phyloP scores from a whole-genome alignment of 768 basidiomycete genomes.

The Erythrobasidium yunnanense region DNA sequence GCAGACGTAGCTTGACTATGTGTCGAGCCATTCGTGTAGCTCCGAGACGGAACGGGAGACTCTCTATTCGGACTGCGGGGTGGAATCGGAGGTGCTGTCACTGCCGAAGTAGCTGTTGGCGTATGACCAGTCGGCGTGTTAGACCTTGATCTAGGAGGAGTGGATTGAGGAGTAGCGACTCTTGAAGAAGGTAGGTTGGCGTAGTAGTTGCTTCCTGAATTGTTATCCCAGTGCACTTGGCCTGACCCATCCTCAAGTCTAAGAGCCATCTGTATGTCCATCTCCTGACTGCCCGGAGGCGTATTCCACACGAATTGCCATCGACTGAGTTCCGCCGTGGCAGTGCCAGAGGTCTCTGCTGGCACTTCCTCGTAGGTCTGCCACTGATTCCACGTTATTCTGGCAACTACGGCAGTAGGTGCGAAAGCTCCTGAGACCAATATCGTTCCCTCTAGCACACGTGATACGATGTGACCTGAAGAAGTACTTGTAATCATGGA shows the following conservation, averaged over 20 bases:
- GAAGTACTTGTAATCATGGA: neutral
- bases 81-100: neutral
- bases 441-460: conserved; percentile 4
- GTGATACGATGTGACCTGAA: conserved; percentile 10
- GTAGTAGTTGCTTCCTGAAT: neutral
- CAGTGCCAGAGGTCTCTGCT: neutral
- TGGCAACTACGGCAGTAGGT: neutral
- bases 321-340: neutral
- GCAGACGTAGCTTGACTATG: too few relatives aligned
- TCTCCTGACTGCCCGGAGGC: conserved; percentile 8
- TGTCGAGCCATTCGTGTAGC: too few relatives aligned
- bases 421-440: neutral
- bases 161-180: neutral
- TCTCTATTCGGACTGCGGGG: neutral
- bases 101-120: too few relatives aligned
- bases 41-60: too few relatives aligned
- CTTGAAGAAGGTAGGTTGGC: neutral
- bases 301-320: conserved; percentile 4
- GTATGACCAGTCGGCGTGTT: neutral
- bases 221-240: conserved; percentile 25
- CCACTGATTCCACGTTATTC: conserved; percentile 21
- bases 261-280: conserved; percentile 12
- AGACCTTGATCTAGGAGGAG: neutral
- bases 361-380: conserved; percentile 16
- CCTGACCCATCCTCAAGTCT: conserved; percentile 6